phyloP scores from a whole-genome alignment of 139 green algal genomes.

The Coelastrella sp. region DNA sequence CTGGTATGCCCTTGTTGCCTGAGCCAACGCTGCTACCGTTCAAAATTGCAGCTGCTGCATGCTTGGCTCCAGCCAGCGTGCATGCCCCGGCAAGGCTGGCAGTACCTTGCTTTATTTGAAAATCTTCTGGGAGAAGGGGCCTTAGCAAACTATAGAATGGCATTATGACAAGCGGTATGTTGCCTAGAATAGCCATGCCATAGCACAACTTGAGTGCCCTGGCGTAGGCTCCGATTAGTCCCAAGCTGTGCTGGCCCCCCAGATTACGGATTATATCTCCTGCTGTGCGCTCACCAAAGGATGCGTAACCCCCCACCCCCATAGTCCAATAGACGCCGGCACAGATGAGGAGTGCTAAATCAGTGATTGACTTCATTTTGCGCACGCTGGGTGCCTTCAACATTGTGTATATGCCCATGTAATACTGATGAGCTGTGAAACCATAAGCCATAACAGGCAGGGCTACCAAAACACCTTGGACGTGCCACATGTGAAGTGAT shows the following conservation, averaged over 20 bases:
- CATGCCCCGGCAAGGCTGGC: not conserved
- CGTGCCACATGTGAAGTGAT: conserved; percentile 22
- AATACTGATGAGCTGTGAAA: conserved; percentile 86
- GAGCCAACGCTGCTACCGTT: not conserved
- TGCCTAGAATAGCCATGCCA: conserved; percentile 79
- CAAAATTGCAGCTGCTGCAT: not conserved
- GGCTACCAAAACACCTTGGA: conserved; percentile 67
- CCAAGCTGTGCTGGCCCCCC: conserved; percentile 59
- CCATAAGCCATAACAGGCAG: conserved; percentile 86
- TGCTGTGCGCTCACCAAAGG: conserved; percentile 68
- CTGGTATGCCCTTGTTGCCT: not conserved
- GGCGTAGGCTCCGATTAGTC: conserved; percentile 73
- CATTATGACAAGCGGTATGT: conserved; percentile 79
- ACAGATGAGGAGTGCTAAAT: conserved; percentile 39
- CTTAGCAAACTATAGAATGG: conserved; percentile 74
- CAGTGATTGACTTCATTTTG: conserved; percentile 67
- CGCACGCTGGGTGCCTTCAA: conserved; percentile 50
- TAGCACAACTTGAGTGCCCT: conserved; percentile 83
- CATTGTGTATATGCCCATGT: conserved; percentile 76
- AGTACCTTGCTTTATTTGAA: not conserved
- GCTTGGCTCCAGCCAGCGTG: conserved; percentile 3
- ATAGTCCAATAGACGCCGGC: conserved; percentile 77
- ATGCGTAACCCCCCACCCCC: conserved; percentile 77
- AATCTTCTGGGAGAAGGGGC: conserved; percentile 44
- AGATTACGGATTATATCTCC: conserved; percentile 89